These are phyloP conservation scores for Leishmania gerbilli DNA, from an alignment of 208 protist genomes.

Conservation along the genomic window DNA sequence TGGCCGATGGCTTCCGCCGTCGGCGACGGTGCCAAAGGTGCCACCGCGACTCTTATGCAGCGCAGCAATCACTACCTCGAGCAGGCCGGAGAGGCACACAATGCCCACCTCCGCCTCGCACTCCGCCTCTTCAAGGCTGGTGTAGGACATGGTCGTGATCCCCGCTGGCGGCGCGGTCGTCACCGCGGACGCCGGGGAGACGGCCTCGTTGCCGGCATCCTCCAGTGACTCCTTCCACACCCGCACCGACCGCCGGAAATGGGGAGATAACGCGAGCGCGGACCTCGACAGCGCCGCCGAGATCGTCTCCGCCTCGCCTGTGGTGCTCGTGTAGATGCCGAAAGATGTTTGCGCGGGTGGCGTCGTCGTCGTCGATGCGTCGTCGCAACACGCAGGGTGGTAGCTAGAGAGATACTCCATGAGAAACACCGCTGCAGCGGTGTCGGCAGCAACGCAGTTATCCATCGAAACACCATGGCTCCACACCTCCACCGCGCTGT, in stretches of 20 bases:
- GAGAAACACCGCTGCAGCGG: constrained; percentile 58
- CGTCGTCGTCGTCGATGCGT: background rate
- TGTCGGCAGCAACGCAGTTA: constrained; percentile 52
- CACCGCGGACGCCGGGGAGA: constrained; percentile 3
- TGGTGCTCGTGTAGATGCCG: constrained; percentile 34
- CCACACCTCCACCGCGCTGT: constrained; percentile 74
- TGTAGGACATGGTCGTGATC: constrained; percentile 21
- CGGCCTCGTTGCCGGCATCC: constrained; percentile 32
- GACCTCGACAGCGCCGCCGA: constrained; percentile 24
- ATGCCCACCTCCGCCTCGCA: constrained; percentile 70
- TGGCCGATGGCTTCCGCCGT: constrained; percentile 23
- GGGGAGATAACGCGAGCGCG: constrained; percentile 2
- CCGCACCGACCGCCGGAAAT: constrained; percentile 13
- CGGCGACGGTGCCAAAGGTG: background rate
- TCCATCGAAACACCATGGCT: constrained; percentile 63
- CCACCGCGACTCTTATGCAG: constrained; percentile 21
- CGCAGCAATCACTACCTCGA: constrained; percentile 28
- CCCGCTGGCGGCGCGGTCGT: constrained; percentile 10
- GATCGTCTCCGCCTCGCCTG: constrained; percentile 29
- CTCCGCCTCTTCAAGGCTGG: constrained; percentile 35
- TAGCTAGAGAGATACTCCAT: constrained; percentile 44
- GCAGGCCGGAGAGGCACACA: constrained; percentile 61
- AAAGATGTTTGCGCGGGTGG: constrained; percentile 15
- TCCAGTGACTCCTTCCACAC: constrained; percentile 39
- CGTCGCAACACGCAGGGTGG: constrained; percentile 9